phyloP scores from a whole-genome alignment of 257 asterid species.

The Ajuga chamaepitys region DNA sequence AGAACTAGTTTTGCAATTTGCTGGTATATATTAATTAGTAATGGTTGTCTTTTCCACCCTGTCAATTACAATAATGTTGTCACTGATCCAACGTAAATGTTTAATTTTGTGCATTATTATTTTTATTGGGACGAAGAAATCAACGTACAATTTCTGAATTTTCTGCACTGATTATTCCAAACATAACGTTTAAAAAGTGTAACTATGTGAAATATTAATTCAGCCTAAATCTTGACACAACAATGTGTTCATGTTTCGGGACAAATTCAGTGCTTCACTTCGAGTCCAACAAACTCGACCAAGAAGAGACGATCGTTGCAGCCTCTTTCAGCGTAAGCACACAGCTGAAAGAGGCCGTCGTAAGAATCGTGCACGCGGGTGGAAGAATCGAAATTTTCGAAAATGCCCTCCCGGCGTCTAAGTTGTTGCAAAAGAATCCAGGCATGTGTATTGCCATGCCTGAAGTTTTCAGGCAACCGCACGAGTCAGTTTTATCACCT shows the following conservation, averaged over 20 bases:
- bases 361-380: constrained; percentile 48
- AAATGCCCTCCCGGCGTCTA: constrained; percentile 33
- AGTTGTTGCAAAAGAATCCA: constrained; percentile 35
- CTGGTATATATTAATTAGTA: too few relatives aligned
- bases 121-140: too few relatives aligned
- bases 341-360: constrained; percentile 4
- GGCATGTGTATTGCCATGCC: constrained; percentile 58
- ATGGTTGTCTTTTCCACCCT: too few relatives aligned
- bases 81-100: too few relatives aligned
- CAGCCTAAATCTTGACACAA: not conserved
- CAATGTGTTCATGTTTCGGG: constrained; percentile 25
- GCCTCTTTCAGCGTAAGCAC: constrained; percentile 15
- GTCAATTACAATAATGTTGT: not conserved
- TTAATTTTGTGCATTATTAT: too few relatives aligned
- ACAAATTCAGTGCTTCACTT: not conserved
- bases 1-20: too few relatives aligned
- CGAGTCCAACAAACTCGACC: not conserved
- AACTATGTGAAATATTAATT: too few relatives aligned
- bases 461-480: constrained; percentile 40
- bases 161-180: too few relatives aligned
- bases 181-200: too few relatives aligned
- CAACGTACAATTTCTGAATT: too few relatives aligned
- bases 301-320: not conserved
- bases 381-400: constrained; percentile 46
- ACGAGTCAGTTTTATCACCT: constrained; percentile 37